Evolutionary conservation across 2,329 filamentous ascomycete genomes (phyloP), one percentile per base, ranked within the genome.

Genomic region (Seiridium unicorne): DNA sequence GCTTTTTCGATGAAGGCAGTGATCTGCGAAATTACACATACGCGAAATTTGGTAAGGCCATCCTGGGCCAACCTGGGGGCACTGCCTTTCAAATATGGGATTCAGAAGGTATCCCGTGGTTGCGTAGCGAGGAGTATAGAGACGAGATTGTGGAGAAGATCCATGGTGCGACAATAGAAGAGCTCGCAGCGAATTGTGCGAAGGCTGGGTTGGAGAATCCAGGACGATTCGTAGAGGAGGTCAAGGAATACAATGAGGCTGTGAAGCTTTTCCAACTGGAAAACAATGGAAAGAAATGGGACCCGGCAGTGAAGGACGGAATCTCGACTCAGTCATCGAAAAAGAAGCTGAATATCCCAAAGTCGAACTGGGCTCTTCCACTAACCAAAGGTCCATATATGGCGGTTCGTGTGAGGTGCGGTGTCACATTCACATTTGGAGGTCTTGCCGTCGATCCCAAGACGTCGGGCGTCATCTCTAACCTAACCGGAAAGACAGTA

Each of bases 351-450:
- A 54, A 68, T 0, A 68, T 87, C 7, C 74, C 81, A 0, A 91
- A 90, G 73, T 83, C 85, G 0, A 90, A 90, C 63, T 90, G 87
- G 88, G 87, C 87, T 0, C 64, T 86, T 5, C 80, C 87, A 0
- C 65, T 90, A 6, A 77, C 81, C 44, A 69, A 83, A 62, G 75
- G 76, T 0, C 87, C 87, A 0, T 90, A 86, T 65, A 71, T 87
- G 32, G 87, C 87, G 1, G 82, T 90, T 51, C 84, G 85, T 64
- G 86, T 90, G 3, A 83, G 82, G 3, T 86, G 84, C 51, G 88
- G 88, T 1, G 81, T 90, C 13, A 89, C 87, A 0, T 90, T 90
- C 64, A 90, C 87, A 0, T 90, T 90, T 73, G 88, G 87, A 1
- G 87, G 88, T 0, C 71, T 90, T 5, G 77, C 79, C 4, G 80